Evolutionary conservation across 2,329 filamentous ascomycete genomes (phyloP), one percentile per base, ranked within the genome.

Genomic region (Laburnicola sp.): DNA sequence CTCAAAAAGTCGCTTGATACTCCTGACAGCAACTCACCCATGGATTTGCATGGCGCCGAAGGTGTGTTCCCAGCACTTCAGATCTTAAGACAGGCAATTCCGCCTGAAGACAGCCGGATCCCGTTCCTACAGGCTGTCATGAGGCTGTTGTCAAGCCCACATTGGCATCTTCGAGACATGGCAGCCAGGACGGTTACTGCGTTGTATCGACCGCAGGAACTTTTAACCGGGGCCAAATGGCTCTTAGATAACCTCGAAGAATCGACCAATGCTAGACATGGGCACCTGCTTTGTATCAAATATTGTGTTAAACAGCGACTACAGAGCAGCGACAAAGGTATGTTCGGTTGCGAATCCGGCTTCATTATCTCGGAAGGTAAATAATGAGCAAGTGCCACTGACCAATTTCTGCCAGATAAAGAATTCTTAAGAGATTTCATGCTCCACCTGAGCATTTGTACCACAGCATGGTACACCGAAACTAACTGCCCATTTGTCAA

Each of bases 61-160:
- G 86, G 86, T 0, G 87, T 93, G 2, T 93, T 94, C 63, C 89
- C 90, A 0, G 89, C 88, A 0, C 75, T 95, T n/a, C 88, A 93
- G 60, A 88, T 95, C 31, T 80, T 94, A 43, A 84, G 88, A 42
- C 82, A 89, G 45, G 86, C 86, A 8, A 83, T 84, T 0, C 84
- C 89, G 0, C 88, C 88, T 0, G 78, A 81, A 23, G 68, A 78
- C 2, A 73, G 82, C 51, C 76, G 80, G 1, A 73, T 77, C 1
- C 77, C 81, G 40, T 80, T 91, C 4, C 79, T 82, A 59, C 62
- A 71, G 2, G 78, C 82, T 40, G 83, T 93, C 6, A 71, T 80
- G 5, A 78, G 76, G 36, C 85, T 92, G 48, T 77, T 91, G 3
- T 81, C 78, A 8, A 91, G 86, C 55, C 81, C 81, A 0, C 82